phyloP scores from a whole-genome alignment of 1,139 yeast genomes.

The Geotrichum restrictum region DNA sequence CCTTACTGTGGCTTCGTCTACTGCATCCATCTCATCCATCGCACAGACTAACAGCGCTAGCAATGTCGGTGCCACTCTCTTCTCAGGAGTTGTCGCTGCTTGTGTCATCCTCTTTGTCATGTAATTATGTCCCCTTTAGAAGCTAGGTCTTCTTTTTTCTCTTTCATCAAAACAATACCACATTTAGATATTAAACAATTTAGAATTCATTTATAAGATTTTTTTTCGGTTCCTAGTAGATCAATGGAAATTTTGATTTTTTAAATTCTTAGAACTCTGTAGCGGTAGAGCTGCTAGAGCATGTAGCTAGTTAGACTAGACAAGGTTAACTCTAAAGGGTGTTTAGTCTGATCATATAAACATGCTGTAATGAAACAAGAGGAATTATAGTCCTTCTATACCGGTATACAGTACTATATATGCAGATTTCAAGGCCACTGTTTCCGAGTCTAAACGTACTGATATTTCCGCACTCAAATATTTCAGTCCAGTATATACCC shows the following conservation, averaged over 20 bases:
- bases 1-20: not conserved
- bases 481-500: too few relatives aligned
- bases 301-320: too few relatives aligned
- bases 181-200: too few relatives aligned
- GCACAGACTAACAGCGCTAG: slow-evolving; percentile 1
- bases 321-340: too few relatives aligned
- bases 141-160: not conserved
- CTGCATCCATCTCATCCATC: not conserved
- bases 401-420: too few relatives aligned
- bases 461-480: too few relatives aligned
- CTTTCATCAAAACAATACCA: not conserved
- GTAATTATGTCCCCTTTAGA: not conserved
- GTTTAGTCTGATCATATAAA: too few relatives aligned
- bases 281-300: too few relatives aligned
- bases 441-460: too few relatives aligned
- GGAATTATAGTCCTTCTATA: too few relatives aligned
- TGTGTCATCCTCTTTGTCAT: not conserved
- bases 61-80: not conserved
- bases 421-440: too few relatives aligned
- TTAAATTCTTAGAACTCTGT: not conserved
- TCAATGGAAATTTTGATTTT: not conserved
- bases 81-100: not conserved
- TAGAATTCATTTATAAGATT: not conserved
- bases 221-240: not conserved
- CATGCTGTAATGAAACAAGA: too few relatives aligned